Conservation (phyloP, 2,329 filamentous ascomycete genomes). For the Neofusicoccum umdonicola region DNA sequence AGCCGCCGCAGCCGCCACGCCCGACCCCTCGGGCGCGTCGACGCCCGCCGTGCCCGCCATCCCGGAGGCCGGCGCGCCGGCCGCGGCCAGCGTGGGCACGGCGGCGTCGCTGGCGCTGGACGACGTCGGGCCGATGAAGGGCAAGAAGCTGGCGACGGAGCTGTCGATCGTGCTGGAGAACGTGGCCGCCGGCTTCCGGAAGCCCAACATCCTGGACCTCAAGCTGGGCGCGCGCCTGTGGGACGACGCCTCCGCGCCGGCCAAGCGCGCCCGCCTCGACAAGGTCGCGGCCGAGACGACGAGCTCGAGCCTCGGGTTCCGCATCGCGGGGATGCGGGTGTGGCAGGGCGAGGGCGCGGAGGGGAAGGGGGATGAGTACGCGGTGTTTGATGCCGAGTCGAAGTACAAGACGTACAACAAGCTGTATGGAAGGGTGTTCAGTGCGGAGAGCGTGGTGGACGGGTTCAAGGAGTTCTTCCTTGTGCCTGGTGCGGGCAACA, state of each 20-base stretch:
- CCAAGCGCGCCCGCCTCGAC: conserved; percentile 60
- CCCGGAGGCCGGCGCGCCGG: neutral
- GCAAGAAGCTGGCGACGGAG: conserved; percentile 70
- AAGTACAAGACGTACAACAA: conserved; percentile 63
- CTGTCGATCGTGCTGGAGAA: conserved; percentile 83
- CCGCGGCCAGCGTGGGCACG: conserved; percentile 22
- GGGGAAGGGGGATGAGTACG: conserved; percentile 22
- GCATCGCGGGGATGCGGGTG: conserved; percentile 65
- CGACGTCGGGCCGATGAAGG: conserved; percentile 45
- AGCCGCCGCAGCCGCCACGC: conserved; percentile 26
- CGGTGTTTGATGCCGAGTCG: conserved; percentile 45
- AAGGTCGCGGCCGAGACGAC: conserved; percentile 60
- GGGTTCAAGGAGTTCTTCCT: conserved; percentile 58
- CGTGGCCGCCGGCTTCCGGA: conserved; percentile 73
- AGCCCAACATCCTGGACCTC: conserved; percentile 87
- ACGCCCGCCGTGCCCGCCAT: conserved; percentile 3
- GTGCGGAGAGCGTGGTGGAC: conserved; percentile 52
- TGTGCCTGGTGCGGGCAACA: conserved; percentile 39
- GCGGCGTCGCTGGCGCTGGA: conserved; percentile 21
- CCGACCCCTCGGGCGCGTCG: neutral
- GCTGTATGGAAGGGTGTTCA: conserved; percentile 62
- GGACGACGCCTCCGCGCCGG: conserved; percentile 65
- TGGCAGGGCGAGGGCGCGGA: conserved; percentile 39
- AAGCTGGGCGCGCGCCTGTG: conserved; percentile 86
- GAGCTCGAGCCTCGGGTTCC: conserved; percentile 58